A percentile compares a stretch with the other conserved stretches of the same genome.
Conservation (phyloP, 495 filamentous ascomycete species). For the Cercophora sp. region DNA sequence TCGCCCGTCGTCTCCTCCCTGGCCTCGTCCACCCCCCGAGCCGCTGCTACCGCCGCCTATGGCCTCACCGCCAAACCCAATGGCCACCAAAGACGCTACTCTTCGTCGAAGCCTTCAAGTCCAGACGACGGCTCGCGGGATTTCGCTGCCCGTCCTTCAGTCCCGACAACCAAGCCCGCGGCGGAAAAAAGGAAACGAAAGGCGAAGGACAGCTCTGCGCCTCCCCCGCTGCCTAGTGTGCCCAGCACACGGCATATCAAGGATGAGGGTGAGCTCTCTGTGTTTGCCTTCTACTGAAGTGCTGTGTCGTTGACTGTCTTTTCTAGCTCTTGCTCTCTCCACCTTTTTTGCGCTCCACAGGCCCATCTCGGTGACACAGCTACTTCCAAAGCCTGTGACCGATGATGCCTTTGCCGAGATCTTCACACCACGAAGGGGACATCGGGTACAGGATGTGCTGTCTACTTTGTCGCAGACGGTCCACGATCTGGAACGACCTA, state of each 20-base stretch:
- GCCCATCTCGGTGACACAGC: slow-evolving; percentile 81
- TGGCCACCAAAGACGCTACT: slow-evolving; percentile 46
- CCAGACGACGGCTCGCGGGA: slow-evolving; percentile 48
- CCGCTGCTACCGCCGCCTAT: slow-evolving; percentile 30
- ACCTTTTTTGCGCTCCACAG: slow-evolving; percentile 95
- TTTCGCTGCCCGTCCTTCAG: slow-evolving; percentile 39
- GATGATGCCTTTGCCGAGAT: slow-evolving; percentile 74
- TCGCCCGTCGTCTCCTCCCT: slow-evolving; percentile 38
- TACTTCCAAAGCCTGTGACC: slow-evolving; percentile 68
- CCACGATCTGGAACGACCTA: slow-evolving; percentile 63
- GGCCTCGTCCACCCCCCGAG: slow-evolving; percentile 31
- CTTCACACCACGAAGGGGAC: slow-evolving; percentile 58
- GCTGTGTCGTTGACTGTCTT: not conserved
- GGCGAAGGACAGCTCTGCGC: slow-evolving; percentile 32
- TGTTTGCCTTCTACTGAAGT: too few species aligned
- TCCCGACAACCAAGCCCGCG: slow-evolving; percentile 37
- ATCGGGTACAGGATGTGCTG: slow-evolving; percentile 62
- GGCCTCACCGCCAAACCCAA: slow-evolving; percentile 35
- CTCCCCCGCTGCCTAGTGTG: slow-evolving; percentile 66
- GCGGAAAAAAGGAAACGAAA: slow-evolving; percentile 47
- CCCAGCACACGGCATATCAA: slow-evolving; percentile 77
- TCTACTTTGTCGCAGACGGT: slow-evolving; percentile 72
- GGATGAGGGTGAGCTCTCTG: slow-evolving; percentile 64
- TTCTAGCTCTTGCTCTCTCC: slow-evolving; percentile 74
- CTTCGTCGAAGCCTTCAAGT: slow-evolving; percentile 57